These are phyloP conservation scores for Hypomyces perniciosus DNA, from an alignment of 2,329 filamentous ascomycete species.

Conservation along the genomic window DNA sequence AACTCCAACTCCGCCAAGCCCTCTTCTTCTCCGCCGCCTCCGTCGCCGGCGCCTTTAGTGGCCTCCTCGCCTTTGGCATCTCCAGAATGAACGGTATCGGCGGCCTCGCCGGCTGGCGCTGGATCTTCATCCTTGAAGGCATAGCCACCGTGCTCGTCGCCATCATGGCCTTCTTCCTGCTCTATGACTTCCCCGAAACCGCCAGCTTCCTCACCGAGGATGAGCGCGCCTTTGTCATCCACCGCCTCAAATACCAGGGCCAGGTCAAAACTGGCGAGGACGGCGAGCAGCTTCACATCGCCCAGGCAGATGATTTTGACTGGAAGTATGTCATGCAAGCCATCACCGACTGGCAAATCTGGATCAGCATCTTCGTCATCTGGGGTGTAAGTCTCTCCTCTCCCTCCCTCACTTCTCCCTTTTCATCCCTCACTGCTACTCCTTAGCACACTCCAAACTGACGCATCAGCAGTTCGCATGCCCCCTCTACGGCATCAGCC, in stretches of 20 bases:
- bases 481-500: conserved; percentile 50
- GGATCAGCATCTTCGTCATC: conserved; percentile 53
- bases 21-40: conserved; percentile 81
- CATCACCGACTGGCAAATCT: conserved; percentile 76
- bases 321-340: conserved; percentile 69
- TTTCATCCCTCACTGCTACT: too few relatives aligned
- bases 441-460: neutral
- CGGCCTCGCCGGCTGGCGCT: conserved; percentile 54
- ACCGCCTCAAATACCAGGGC: conserved; percentile 62
- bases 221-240: conserved; percentile 65
- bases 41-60: conserved; percentile 70
- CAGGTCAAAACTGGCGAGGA: conserved; percentile 19
- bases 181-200: conserved; percentile 77
- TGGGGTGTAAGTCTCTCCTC: conserved; percentile 48
- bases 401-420: neutral
- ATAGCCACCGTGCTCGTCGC: conserved; percentile 65
- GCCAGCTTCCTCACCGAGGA: conserved; percentile 66
- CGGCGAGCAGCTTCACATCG: conserved; percentile 31
- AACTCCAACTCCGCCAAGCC: conserved; percentile 52
- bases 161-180: conserved; percentile 59
- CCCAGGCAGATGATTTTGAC: conserved; percentile 68
- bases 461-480: conserved; percentile 38
- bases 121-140: conserved; percentile 66
- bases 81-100: conserved; percentile 62
- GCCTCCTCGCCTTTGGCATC: conserved; percentile 65